phyloP scores from a whole-genome alignment of 768 basidiomycete genomes.

The Rossbeevera mucosa region DNA sequence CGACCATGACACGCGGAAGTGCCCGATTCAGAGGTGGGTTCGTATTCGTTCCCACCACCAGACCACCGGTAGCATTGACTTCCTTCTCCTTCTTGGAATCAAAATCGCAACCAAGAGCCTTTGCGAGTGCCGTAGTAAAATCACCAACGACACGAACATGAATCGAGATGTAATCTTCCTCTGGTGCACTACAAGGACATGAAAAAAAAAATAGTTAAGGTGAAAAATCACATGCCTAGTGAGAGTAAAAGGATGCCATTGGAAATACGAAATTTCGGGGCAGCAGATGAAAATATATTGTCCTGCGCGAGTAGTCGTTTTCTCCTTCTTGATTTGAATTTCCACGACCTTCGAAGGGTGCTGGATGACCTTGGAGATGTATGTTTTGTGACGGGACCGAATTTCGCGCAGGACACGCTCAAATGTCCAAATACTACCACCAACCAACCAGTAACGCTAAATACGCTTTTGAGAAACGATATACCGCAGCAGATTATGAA shows the following conservation, averaged over 20 bases:
- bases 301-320: conserved; percentile 74
- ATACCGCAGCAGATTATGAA: conserved; percentile 4
- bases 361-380: conserved; percentile 90
- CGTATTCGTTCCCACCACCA: conserved; percentile 53
- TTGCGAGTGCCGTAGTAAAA: conserved; percentile 80
- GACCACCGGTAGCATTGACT: conserved; percentile 44
- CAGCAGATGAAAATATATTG: conserved; percentile 92
- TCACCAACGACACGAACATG: conserved; percentile 93
- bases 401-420: conserved; percentile 93
- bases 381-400: conserved; percentile 85
- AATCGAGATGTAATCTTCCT: conserved; percentile 92
- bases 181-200: conserved; percentile 61
- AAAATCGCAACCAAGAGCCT: conserved; percentile 81
- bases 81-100: conserved; percentile 48
- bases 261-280: conserved; percentile 90
- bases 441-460: conserved; percentile 86
- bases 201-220: not conserved
- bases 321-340: conserved; percentile 96
- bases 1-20: conserved; percentile 91
- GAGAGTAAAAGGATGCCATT: conserved; percentile 97
- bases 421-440: conserved; percentile 77
- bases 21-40: conserved; percentile 64
- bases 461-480: conserved; percentile 5
- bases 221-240: conserved; percentile 49
- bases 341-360: conserved; percentile 94